Base-by-base conservation (phyloP, 2,329 filamentous ascomycete species). In the Monilinia vaccinii-corymbosi region DNA sequence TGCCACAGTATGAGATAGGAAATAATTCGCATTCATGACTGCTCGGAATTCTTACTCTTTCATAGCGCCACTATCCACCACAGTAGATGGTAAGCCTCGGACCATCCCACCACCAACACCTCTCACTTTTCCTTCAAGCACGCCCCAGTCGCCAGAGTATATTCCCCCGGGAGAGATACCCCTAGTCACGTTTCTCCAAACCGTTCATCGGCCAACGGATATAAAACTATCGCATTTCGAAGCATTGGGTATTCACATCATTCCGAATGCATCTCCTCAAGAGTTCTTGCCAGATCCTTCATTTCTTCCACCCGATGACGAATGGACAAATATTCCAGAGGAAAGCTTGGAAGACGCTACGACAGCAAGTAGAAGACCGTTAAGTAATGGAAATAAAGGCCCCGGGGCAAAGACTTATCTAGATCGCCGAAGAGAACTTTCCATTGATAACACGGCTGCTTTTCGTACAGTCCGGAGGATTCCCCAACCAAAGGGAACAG, bases 401-500 rank as follows among this genome's bases (percentile, higher is more conserved):
- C 83, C 84, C 1, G 83, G 83, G 42, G 79, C 79, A 53, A 77
- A 79, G 58, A 76, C 78, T 45, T 87, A 84, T 64, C 69, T 81
- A 11, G 84, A 87, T 62, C 80, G 83, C 56, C 77, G 76, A 65
- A 77, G 75, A 42, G 83, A 86, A 72, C 76, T 87, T 9, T 78
- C 77, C 18, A 77, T 78, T 57, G 65, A 73, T 28, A 87, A 87
- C 63, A 77, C 81, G 46, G 75, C 79, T 45, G 84, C 83, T 9
- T 87, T 84, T 68, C 79, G 82, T 31, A 82, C 81, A 1, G 78
- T 86, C 58, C 79, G 83, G 28, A 79, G 84, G 48, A 74, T 85
- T n/a, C 76, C 78, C 7, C 74, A 80, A 0, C 76, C 77, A 38
- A 77, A 77, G 45, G 84, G 83, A 45, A 78, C 79, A 66, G 73